A percentile compares a stretch with the other conserved stretches of the same genome.
Evolutionary conservation across 495 filamentous ascomycete genomes (phyloP).

Genomic region (Bryoglossum gracile): DNA sequence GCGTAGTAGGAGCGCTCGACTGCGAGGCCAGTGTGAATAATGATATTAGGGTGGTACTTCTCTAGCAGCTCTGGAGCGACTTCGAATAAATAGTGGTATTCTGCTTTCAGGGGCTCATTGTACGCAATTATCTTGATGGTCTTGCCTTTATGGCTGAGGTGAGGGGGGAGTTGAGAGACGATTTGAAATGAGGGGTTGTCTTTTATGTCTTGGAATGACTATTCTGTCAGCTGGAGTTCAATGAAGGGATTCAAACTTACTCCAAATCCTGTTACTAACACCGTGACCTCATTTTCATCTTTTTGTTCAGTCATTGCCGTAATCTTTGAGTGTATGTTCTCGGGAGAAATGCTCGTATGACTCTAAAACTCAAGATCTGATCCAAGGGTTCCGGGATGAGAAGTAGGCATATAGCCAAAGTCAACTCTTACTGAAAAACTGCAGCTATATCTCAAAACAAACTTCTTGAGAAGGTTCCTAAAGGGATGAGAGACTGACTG

Average conservation of each 20-base stretch:
- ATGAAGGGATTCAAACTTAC: conserved; percentile 12
- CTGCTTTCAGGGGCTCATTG: conserved; percentile 12
- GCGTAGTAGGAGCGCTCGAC: conserved; percentile 22
- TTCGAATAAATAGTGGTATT: conserved; percentile 22
- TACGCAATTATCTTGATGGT: conserved; percentile 18
- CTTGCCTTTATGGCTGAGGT: background rate
- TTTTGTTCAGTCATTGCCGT: background rate
- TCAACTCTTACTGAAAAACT: too few relatives aligned
- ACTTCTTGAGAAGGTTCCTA: too few relatives aligned
- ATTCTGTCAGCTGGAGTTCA: conserved; percentile 1
- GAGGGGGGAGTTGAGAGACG: conserved; percentile 5
- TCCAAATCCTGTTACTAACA: conserved; percentile 27
- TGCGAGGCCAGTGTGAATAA: conserved; percentile 27
- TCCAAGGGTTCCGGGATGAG: too few relatives aligned
- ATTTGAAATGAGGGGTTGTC: conserved; percentile 19
- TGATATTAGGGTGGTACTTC: conserved; percentile 22
- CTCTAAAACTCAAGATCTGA: too few relatives aligned
- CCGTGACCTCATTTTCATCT: conserved; percentile 9
- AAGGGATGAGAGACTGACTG: too few relatives aligned
- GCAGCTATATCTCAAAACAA: too few relatives aligned
- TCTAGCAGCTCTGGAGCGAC: conserved; percentile 18
- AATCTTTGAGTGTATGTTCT: too few relatives aligned
- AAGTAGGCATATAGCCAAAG: too few relatives aligned
- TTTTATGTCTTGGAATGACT: conserved; percentile 19
- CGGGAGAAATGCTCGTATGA: too few relatives aligned